phyloP scores from a whole-genome alignment of 2,329 filamentous ascomycete species.

The Arthrobotrys pseudoclavata region DNA sequence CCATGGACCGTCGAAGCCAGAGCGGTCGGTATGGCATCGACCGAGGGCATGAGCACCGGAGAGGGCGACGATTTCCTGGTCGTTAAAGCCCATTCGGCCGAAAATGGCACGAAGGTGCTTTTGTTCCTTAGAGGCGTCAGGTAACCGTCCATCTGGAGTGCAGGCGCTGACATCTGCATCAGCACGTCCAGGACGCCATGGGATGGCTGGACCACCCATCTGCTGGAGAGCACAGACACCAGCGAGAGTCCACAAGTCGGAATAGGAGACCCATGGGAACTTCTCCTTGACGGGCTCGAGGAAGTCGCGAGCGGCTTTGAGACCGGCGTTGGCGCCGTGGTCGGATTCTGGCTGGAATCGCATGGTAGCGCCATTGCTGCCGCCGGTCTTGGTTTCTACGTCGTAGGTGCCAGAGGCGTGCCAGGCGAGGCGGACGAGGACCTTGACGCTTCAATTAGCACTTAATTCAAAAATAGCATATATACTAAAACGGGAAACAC shows the following conservation, averaged over 20 bases:
- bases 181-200: conserved; percentile 86
- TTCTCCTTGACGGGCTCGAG: conserved; percentile 90
- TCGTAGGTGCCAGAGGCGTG: conserved; percentile 94
- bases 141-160: conserved; percentile 92
- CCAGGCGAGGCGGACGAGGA: conserved; percentile 91
- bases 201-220: conserved; percentile 89
- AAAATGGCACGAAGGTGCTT: conserved; percentile 93
- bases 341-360: conserved; percentile 88
- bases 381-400: conserved; percentile 86
- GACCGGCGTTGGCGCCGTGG: conserved; percentile 93
- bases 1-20: conserved; percentile 90
- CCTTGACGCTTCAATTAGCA: conserved; percentile 63
- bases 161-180: conserved; percentile 86
- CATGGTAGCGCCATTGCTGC: conserved; percentile 97
- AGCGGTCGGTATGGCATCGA: conserved; percentile 81
- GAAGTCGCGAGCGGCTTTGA: conserved; percentile 89
- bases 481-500: conserved; percentile 58
- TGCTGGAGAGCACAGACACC: conserved; percentile 92
- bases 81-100: conserved; percentile 96
- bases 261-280: conserved; percentile 96
- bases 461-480: background rate
- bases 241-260: conserved; percentile 93
- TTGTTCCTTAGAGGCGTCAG: conserved; percentile 82
- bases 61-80: conserved; percentile 94
- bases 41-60: conserved; percentile 83